These are phyloP conservation scores for Fusarium vanettenii DNA, from an alignment of 2,329 filamentous ascomycete species.

Conservation along the genomic window DNA sequence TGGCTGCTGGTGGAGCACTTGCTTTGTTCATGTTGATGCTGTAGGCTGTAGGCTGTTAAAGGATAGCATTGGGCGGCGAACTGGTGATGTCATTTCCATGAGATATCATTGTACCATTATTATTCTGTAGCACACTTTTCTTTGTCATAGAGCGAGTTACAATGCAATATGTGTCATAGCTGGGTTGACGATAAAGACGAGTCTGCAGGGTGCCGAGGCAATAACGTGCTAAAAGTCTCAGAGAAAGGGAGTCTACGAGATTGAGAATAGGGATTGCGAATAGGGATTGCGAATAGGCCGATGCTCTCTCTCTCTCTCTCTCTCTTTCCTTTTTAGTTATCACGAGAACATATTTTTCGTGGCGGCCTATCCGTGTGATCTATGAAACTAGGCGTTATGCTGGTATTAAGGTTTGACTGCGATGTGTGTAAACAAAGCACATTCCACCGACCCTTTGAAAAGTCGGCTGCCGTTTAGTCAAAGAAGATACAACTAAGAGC, in stretches of 20 bases:
- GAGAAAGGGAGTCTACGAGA: neutral
- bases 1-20: neutral
- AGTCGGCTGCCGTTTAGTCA: neutral
- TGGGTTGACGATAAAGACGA: neutral
- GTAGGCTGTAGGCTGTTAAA: neutral
- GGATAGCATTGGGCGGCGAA: neutral
- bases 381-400: neutral
- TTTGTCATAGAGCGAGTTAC: neutral
- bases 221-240: neutral
- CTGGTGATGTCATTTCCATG: neutral
- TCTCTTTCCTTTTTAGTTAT: too few species aligned
- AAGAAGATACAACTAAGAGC: neutral
- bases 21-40: neutral
- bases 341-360: fast-evolving
- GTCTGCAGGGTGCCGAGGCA: neutral
- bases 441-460: fast-evolving
- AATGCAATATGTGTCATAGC: neutral
- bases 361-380: fast-evolving
- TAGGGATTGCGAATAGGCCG: neutral
- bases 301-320: neutral
- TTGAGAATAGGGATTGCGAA: neutral
- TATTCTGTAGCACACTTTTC: neutral
- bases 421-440: neutral
- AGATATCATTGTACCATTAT: neutral
- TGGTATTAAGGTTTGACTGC: neutral